These are phyloP conservation scores for Artemisia tridentata DNA, from an alignment of 129 eudicot genomes.

Conservation along the genomic window DNA sequence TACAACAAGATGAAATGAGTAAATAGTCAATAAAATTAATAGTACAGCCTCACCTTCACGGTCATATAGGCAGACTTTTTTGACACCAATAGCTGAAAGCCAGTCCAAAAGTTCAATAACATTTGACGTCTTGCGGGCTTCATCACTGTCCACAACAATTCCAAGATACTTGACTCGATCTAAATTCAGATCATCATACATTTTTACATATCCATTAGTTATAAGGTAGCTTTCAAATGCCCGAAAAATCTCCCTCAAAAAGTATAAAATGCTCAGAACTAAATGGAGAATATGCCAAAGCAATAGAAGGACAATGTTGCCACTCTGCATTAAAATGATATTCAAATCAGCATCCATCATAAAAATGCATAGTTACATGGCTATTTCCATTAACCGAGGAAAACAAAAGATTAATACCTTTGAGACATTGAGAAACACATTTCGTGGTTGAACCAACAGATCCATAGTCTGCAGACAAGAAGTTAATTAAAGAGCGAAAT, in stretches of 20 bases:
- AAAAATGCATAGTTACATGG: not conserved
- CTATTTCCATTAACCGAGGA: not conserved
- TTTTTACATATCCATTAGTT: constrained; percentile 44
- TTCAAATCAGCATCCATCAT: constrained; percentile 19
- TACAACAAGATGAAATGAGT: not conserved
- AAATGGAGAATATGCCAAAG: constrained; percentile 62
- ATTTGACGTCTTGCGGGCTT: constrained; percentile 56
- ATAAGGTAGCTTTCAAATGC: constrained; percentile 66
- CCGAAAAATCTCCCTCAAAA: constrained; percentile 32
- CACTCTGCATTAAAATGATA: constrained; percentile 42
- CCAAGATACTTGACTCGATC: constrained; percentile 65
- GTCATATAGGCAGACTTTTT: constrained; percentile 75
- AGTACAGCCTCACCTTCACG: constrained; percentile 53
- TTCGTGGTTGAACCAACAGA: constrained; percentile 11
- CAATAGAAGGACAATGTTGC: constrained; percentile 36
- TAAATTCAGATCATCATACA: constrained; percentile 46
- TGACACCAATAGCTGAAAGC: constrained; percentile 66
- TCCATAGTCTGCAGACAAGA: constrained; percentile 31
- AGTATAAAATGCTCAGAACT: constrained; percentile 48
- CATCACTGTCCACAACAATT: constrained; percentile 81
- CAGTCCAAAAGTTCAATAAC: constrained; percentile 65
- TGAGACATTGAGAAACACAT: constrained; percentile 15
- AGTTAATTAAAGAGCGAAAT: not conserved
- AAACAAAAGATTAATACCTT: constrained; percentile 13
- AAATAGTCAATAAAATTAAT: not conserved